Percentiles rank a stretch among this genome's conserved stretches.
Conservation (phyloP, 1,139 yeast species). For the Pichia sp. region DNA sequence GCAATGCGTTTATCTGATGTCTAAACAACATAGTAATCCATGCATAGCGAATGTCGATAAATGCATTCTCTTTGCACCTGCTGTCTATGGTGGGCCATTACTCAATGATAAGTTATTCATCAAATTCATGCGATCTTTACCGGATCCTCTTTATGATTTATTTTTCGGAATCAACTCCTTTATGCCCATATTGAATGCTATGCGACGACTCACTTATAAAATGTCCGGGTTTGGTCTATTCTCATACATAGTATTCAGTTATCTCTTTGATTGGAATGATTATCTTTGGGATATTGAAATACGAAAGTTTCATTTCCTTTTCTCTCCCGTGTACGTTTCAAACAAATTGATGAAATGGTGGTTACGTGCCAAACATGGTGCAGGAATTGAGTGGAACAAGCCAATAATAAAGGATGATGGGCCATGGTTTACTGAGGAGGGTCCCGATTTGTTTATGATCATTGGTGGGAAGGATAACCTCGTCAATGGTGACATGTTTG, state of each 20-base stretch:
- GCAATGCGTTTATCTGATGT: conserved; percentile 59
- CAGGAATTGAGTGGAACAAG: conserved; percentile 45
- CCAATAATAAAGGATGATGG: conserved; percentile 46
- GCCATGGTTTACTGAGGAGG: conserved; percentile 48
- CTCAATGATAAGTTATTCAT: conserved; percentile 52
- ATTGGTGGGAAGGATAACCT: conserved; percentile 58
- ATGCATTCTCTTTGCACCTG: conserved; percentile 82
- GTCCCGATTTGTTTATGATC: conserved; percentile 53
- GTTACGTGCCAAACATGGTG: conserved; percentile 39
- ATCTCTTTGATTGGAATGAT: conserved; percentile 81
- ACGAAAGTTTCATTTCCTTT: conserved; percentile 67
- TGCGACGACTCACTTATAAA: conserved; percentile 40
- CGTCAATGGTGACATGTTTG: conserved; percentile 57
- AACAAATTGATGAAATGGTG: conserved; percentile 88
- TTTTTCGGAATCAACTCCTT: conserved; percentile 59
- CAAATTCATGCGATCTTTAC: conserved; percentile 43
- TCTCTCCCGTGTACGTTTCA: conserved; percentile 81
- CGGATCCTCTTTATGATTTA: conserved; percentile 32
- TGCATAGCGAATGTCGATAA: conserved; percentile 38
- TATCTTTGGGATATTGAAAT: conserved; percentile 64
- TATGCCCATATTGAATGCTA: conserved; percentile 48
- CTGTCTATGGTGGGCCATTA: conserved; percentile 76
- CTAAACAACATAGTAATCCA: conserved; percentile 43
- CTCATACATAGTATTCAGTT: conserved; percentile 77
- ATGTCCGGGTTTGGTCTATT: conserved; percentile 48